A percentile compares a stretch with the other conserved stretches of the same genome.
Evolutionary conservation across 345 rosid species (phyloP).

Genomic region (Eucalyptus paniculata): DNA sequence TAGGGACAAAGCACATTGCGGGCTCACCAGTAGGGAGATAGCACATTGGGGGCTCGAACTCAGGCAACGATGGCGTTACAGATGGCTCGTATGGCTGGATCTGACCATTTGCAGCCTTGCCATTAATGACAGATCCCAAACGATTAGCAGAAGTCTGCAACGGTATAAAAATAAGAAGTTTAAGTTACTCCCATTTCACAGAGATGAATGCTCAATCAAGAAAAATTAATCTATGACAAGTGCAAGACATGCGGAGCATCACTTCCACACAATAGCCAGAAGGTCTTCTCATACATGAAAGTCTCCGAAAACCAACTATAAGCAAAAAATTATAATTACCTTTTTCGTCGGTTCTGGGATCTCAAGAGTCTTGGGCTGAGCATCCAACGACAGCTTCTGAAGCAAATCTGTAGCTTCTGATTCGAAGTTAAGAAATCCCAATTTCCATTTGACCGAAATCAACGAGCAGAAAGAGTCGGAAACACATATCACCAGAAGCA

Average conservation of each 20-base stretch:
- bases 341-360: constrained; percentile 68
- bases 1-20: constrained; percentile 50
- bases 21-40: constrained; percentile 61
- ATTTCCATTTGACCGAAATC: background rate
- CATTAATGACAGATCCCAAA: constrained; percentile 45
- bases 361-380: constrained; percentile 53
- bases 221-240: background rate
- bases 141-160: constrained; percentile 51
- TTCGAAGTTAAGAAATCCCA: constrained; percentile 33
- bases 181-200: background rate
- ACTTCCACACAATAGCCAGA: background rate
- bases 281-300: background rate
- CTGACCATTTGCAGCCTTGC: constrained; percentile 36
- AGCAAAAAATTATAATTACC: constrained; percentile 4
- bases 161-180: background rate
- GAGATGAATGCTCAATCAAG: background rate
- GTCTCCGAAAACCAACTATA: background rate
- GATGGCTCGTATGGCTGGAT: constrained; percentile 50
- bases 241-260: background rate
- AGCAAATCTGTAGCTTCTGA: constrained; percentile 73
- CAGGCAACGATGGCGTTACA: constrained; percentile 40
- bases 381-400: constrained; percentile 63
- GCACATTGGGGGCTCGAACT: constrained; percentile 60
- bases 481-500: background rate
- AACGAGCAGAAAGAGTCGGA: background rate